These are phyloP conservation scores for Mortierella sp. DNA, from an alignment of 371 early-diverging fungal species.

Conservation along the genomic window DNA sequence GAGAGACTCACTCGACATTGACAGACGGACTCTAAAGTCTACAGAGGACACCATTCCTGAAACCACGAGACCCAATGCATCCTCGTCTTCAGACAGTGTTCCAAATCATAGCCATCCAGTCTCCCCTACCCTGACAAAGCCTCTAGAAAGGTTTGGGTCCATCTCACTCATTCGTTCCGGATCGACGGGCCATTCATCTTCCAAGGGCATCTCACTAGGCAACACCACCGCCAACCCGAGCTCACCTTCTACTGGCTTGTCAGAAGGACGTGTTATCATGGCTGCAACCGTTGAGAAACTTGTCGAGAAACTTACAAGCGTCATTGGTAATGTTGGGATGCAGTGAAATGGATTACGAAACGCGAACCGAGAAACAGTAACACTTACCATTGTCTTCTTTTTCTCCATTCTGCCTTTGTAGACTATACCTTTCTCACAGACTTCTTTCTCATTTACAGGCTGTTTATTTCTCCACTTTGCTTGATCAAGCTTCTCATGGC, in stretches of 20 bases:
- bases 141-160: constrained; percentile 7
- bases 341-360: neutral
- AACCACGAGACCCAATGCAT: neutral
- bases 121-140: constrained; percentile 12
- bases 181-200: neutral
- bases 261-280: constrained; percentile 54
- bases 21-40: constrained; percentile 8
- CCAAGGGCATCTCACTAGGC: constrained; percentile 3
- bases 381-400: neutral
- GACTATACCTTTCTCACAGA: constrained; percentile 79
- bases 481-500: constrained; percentile 66
- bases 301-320: constrained; percentile 70
- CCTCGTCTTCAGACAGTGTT: neutral
- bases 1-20: constrained; percentile 27
- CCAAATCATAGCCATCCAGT: constrained; percentile 1
- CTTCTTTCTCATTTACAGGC: constrained; percentile 76
- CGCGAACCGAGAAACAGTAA: no score
- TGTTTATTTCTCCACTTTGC: constrained; percentile 68
- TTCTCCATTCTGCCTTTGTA: constrained; percentile 24
- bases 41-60: constrained; percentile 1
- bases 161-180: constrained; percentile 8
- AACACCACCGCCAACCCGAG: neutral
- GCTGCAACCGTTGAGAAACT: constrained; percentile 74
- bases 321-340: constrained; percentile 57
- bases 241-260: neutral